phyloP scores from a whole-genome alignment of 176 grass and related monocot species.

The Zizania latifolia region DNA sequence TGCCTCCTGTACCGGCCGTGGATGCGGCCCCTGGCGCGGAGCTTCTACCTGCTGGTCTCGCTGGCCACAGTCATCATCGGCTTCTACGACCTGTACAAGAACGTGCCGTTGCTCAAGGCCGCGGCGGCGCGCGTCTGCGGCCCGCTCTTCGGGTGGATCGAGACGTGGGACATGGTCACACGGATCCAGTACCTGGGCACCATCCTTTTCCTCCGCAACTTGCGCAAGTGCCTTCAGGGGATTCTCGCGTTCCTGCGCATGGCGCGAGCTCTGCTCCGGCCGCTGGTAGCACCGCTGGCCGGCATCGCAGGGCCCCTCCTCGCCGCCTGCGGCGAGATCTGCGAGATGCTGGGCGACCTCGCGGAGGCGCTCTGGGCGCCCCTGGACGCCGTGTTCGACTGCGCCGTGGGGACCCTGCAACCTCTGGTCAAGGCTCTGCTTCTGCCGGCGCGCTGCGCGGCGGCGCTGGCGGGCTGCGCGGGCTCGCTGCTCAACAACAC shows the following conservation, averaged over 20 bases:
- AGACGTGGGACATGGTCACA: conserved; percentile 86
- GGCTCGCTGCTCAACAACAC: conserved; percentile 38
- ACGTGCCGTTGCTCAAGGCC: conserved; percentile 74
- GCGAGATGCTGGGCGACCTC: conserved; percentile 6
- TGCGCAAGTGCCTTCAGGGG: conserved; percentile 41
- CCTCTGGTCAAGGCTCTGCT: conserved; percentile 36
- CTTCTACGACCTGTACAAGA: conserved; percentile 97
- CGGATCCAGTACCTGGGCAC: conserved; percentile 84
- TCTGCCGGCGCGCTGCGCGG: conserved; percentile 20
- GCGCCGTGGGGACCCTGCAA: conserved; percentile 9
- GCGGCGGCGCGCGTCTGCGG: conserved; percentile 64
- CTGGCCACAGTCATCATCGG: conserved; percentile 69
- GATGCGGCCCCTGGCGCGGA: conserved; percentile 66
- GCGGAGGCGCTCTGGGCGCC: conserved; percentile 46
- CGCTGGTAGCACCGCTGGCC: conserved; percentile 30
- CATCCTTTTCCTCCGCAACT: conserved; percentile 80
- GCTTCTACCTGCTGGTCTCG: conserved; percentile 53
- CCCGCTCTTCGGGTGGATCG: conserved; percentile 77
- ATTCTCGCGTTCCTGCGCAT: conserved; percentile 28
- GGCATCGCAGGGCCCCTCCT: conserved; percentile 24
- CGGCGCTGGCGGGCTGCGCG: conserved; percentile 28
- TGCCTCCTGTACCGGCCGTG: conserved; percentile 76
- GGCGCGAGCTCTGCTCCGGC: conserved; percentile 8
- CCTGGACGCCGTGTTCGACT: conserved; percentile 36
- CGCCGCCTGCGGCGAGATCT: not conserved